Percentiles rank a stretch among this genome's conserved stretches.
Evolutionary conservation across 352 stramenopile species (phyloP).

Genomic region (Globisporangium spinosum): DNA sequence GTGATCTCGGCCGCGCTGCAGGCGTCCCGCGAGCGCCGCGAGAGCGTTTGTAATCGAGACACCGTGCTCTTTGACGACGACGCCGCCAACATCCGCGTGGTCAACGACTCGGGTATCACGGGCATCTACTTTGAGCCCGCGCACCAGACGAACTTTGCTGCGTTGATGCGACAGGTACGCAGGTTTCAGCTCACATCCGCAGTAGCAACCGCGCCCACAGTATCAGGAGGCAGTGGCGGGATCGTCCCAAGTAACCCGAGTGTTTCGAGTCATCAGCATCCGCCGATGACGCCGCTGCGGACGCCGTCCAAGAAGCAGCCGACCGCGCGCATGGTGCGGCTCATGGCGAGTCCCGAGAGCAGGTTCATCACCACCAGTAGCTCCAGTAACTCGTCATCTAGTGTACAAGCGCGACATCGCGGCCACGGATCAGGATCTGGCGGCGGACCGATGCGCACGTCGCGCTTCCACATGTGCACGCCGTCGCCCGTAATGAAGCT

Average conservation of each 20-base stretch:
- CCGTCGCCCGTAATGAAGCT: conserved; percentile 80
- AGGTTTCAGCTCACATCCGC: conserved; percentile 22
- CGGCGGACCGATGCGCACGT: conserved; percentile 22
- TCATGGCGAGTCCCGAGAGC: conserved; percentile 32
- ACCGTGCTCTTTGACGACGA: conserved; percentile 83
- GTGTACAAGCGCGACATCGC: conserved; percentile 13
- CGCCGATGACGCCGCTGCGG: conserved; percentile 7
- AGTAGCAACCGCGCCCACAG: not conserved
- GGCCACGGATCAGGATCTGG: conserved; percentile 15
- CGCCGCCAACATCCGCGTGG: conserved; percentile 66
- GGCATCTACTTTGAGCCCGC: conserved; percentile 70
- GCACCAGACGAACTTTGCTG: conserved; percentile 25
- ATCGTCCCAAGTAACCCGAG: not conserved
- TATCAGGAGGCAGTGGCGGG: not conserved
- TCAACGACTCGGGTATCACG: conserved; percentile 67
- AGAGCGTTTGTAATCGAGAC: conserved; percentile 50
- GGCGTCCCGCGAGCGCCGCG: conserved; percentile 22
- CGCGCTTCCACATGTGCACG: conserved; percentile 66
- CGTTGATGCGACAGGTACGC: conserved; percentile 46
- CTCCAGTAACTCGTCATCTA: conserved; percentile 3
- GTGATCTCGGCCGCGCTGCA: conserved; percentile 65
- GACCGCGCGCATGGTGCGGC: conserved; percentile 23
- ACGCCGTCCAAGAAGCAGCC: conserved; percentile 16
- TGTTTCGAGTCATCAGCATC: not conserved
- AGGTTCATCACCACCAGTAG: conserved; percentile 28